Evolutionary conservation across 2,329 filamentous ascomycete species (phyloP).

Genomic region (Alternaria sp.): DNA sequence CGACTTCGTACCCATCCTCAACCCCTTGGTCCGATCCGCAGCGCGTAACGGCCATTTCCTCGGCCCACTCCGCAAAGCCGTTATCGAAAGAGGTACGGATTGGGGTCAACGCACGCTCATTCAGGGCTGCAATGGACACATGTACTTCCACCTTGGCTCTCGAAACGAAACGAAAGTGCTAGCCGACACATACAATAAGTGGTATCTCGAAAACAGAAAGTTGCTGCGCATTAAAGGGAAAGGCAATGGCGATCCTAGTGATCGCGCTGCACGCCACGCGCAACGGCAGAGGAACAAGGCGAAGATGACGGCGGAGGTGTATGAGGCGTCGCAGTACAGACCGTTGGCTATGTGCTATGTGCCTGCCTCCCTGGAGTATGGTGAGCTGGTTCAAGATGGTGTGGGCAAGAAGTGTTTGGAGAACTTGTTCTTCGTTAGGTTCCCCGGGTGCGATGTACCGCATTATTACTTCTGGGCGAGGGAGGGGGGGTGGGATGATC

Average conservation of each 20-base stretch:
- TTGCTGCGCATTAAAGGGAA: conserved; percentile 3
- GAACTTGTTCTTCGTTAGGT: conserved; percentile 38
- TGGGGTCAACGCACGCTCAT: conserved; percentile 38
- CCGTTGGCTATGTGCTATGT: conserved; percentile 31
- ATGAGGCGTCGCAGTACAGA: conserved; percentile 25
- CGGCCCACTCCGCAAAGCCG: conserved; percentile 26
- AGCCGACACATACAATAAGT: conserved; percentile 25
- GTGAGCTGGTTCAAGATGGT: not conserved
- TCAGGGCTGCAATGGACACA: conserved; percentile 34
- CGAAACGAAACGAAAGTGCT: conserved; percentile 14
- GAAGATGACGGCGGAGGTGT: conserved; percentile 24
- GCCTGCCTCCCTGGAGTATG: conserved; percentile 34
- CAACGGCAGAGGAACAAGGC: conserved; percentile 19
- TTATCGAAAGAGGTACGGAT: conserved; percentile 28
- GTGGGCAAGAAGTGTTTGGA: conserved; percentile 7
- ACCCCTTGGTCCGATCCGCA: conserved; percentile 15
- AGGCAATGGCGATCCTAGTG: not conserved
- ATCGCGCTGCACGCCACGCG: conserved; percentile 8
- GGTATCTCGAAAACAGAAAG: conserved; percentile 14
- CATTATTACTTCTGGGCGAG: conserved; percentile 43
- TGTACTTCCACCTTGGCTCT: conserved; percentile 34
- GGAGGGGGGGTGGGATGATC: conserved; percentile 4
- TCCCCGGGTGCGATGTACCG: conserved; percentile 35
- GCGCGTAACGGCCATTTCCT: conserved; percentile 34
- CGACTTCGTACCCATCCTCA: conserved; percentile 33